phyloP scores from a whole-genome alignment of 768 basidiomycete species.

The Tricholomella constricta region DNA sequence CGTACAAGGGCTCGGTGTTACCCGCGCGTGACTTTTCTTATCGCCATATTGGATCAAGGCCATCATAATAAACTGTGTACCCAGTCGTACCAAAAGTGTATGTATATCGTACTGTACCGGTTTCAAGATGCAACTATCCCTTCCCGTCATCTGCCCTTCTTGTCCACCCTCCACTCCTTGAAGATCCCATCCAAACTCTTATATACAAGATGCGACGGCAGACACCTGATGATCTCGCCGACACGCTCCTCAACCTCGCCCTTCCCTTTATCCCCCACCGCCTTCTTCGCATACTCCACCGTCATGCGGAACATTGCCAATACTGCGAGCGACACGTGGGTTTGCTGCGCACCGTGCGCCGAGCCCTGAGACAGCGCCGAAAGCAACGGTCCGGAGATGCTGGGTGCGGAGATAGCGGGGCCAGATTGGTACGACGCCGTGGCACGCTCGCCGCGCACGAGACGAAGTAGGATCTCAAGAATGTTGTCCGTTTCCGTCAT shows the following conservation, averaged over 20 bases:
- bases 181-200: conserved; percentile 94
- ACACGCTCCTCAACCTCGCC: conserved; percentile 72
- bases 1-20: conserved; percentile 17
- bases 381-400: conserved; percentile 67
- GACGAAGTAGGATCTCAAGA: conserved; percentile 88
- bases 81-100: background rate
- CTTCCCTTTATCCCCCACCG: conserved; percentile 66
- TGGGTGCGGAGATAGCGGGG: conserved; percentile 61
- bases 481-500: conserved; percentile 86
- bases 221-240: conserved; percentile 86
- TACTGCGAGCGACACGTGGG: conserved; percentile 91
- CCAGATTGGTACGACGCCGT: conserved; percentile 67
- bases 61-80: too few species aligned
- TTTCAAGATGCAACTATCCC: background rate
- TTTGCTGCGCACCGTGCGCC: conserved; percentile 86
- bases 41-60: conserved; percentile 1
- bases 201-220: conserved; percentile 87
- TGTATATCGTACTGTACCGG: background rate
- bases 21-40: conserved; percentile 15
- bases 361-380: conserved; percentile 73
- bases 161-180: conserved; percentile 87
- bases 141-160: conserved; percentile 61
- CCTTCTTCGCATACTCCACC: conserved; percentile 78
- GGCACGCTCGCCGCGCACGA: conserved; percentile 88
- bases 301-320: conserved; percentile 88